Percentiles rank a stretch among this genome's conserved stretches.
phyloP scores from a whole-genome alignment of 2,329 filamentous ascomycete species.

The Venturia nashicola region DNA sequence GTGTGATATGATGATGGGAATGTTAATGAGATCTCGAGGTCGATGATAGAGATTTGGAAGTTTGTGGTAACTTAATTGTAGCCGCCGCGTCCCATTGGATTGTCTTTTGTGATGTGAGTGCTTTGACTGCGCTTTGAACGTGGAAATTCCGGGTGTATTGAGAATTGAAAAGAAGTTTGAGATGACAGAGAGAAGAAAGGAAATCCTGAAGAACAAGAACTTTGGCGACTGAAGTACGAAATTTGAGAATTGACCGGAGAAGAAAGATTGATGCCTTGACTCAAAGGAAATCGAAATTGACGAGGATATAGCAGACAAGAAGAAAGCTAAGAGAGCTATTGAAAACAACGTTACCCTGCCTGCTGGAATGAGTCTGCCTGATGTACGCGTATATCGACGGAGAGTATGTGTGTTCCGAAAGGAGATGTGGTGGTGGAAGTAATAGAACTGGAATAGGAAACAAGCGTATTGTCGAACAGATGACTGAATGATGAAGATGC shows the following conservation, averaged over 20 bases:
- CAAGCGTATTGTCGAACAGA: neutral
- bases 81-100: constrained; percentile 20
- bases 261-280: constrained; percentile 3
- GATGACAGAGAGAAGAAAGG: neutral
- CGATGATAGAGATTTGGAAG: no score
- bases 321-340: neutral
- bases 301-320: neutral
- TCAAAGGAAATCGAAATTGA: neutral
- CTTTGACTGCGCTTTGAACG: neutral
- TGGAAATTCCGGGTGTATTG: neutral
- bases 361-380: constrained; percentile 4
- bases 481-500: neutral
- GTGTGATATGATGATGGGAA: neutral
- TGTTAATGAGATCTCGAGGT: neutral
- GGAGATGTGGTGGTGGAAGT: neutral
- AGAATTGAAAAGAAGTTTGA: neutral
- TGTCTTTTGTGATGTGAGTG: neutral
- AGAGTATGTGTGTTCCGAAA: neutral
- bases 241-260: constrained; percentile 7
- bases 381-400: neutral
- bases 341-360: constrained; percentile 3
- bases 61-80: constrained; percentile 24
- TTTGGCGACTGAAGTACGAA: constrained; percentile 5
- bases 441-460: neutral
- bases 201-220: neutral